Evolutionary conservation across 164 flowering plant genomes (phyloP).

Genomic region (Chloranthus sessilifolius): DNA sequence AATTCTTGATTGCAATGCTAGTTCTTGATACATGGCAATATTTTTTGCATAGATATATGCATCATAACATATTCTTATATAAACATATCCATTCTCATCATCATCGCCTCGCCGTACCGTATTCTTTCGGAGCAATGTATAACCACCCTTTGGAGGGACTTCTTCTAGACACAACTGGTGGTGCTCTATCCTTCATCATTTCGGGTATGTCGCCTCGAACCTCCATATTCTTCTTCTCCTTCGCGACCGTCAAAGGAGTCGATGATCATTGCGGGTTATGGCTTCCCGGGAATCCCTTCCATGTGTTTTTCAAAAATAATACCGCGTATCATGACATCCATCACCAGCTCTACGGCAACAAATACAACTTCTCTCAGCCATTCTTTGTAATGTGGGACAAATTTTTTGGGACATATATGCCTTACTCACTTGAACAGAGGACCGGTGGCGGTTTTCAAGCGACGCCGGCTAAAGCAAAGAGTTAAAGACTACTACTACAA

Average conservation of each 20-base stretch:
- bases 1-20: constrained; percentile 71
- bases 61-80: constrained; percentile 87
- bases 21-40: constrained; percentile 95
- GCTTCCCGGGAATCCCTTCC: constrained; percentile 94
- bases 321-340: constrained; percentile 96
- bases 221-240: constrained; percentile 93
- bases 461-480: constrained; percentile 44
- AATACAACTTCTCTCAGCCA: constrained; percentile 94
- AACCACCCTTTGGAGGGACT: constrained; percentile 94
- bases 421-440: constrained; percentile 73
- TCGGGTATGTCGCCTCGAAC: constrained; percentile 95
- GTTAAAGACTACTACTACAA: too few species aligned
- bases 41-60: constrained; percentile 95
- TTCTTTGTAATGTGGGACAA: constrained; percentile 90
- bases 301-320: constrained; percentile 72
- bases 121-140: constrained; percentile 93
- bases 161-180: constrained; percentile 81
- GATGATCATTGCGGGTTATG: constrained; percentile 95
- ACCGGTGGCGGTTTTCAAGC: constrained; percentile 81
- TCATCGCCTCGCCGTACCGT: constrained; percentile 89
- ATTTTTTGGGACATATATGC: constrained; percentile 93
- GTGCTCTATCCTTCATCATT: constrained; percentile 77
- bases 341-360: constrained; percentile 89
- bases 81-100: constrained; percentile 90
- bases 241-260: constrained; percentile 89